Evolutionary conservation across 2,329 filamentous ascomycete genomes (phyloP), one percentile per base, ranked within the genome.

Genomic region (Aspergillus tubingensis): DNA sequence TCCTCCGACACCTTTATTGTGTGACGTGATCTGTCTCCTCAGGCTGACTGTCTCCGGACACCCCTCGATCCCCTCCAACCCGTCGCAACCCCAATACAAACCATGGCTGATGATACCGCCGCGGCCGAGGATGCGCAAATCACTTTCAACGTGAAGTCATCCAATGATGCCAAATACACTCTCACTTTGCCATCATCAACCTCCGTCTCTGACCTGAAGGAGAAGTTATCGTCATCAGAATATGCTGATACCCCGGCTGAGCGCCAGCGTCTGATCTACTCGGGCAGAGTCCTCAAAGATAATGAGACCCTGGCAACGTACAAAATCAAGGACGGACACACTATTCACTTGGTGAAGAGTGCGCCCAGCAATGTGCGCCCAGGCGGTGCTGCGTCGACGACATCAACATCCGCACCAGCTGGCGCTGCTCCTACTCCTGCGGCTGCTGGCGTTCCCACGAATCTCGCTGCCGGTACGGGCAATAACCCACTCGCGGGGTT

Each of bases 141-240:
- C 80, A 96, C 91, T 76, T 98, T 99, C 86, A 95, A 92, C 81
- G 89, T 99, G 79, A 99, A 98, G 83, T 91, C 91, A n/a, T 93
- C 92, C n/a, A 90, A 88, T 70, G 93, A 97, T 74, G 88, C 86
- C 75, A 92, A 90, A 77, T 93, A 92, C 74, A 88, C 86, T 55
- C 82, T 99, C 74, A 96, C 92, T 59, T 88, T 98, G 72, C 79
- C 90, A 60, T 85, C 90, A 66, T 85, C 86, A 38, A 91, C 89
- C 52, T 90, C 89, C 7, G 89, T 98, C 47, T 83, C 86, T 59
- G 92, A 97, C 63, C 85, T 99, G 69, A 99, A 99, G 84, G 86
- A 85, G 64, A 96, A 94, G 82, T 88, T 99, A 41, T 86, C 93
- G 5, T 85, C 86, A 32, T 79, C 87, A 60, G 92, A 96, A 69